Evolutionary conservation across 768 basidiomycete species (phyloP), one percentile per base, ranked within the genome.

Genomic region (Pleurotus eryngii): DNA sequence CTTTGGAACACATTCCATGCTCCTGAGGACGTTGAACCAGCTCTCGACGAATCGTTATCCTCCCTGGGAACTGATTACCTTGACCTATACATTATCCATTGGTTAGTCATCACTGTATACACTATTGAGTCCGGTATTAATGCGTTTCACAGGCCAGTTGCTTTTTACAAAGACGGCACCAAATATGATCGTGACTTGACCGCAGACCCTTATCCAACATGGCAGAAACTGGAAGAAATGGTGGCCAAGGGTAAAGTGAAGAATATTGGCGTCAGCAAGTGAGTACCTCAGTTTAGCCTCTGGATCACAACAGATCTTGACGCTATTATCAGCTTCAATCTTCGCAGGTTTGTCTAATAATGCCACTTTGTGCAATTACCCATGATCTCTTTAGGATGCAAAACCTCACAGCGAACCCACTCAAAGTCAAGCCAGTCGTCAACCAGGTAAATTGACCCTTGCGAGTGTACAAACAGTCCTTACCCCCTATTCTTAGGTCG

Each of bases 181-280:
- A 72, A 74, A 55, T 65, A 79, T 15, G 67, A 87, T 58, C 79
- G 85, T 56, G 76, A 77, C 4, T 81, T 91, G 4, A 86, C 87
- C 4, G 82, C 80, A 20, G 77, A 91, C 64, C 83, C 89, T 1
- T 86, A 88, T 64, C 85, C 85, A 15, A 91, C 90, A 0, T 92
- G 90, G 90, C 74, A 86, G 66, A 90, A 84, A 60, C 81, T 92
- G 48, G 90, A 92, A 65, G 82, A 87, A 68, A 72, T 90, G 71
- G 87, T 90, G 3, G 82, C 83, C 60, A 86, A 84, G 63, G 91
- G 91, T 20, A 88, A 91, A 67, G 72, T 89, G 43, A 80, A 80
- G 66, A 87, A 90, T 62, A 93, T 93, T 55, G 92, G 92, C 43
- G 76, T 93, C 43, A 89, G 87, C 87, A 94, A 94, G 87, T 87